Conservation (phyloP, 495 filamentous ascomycete species). For the Aspergillus hancockii region DNA sequence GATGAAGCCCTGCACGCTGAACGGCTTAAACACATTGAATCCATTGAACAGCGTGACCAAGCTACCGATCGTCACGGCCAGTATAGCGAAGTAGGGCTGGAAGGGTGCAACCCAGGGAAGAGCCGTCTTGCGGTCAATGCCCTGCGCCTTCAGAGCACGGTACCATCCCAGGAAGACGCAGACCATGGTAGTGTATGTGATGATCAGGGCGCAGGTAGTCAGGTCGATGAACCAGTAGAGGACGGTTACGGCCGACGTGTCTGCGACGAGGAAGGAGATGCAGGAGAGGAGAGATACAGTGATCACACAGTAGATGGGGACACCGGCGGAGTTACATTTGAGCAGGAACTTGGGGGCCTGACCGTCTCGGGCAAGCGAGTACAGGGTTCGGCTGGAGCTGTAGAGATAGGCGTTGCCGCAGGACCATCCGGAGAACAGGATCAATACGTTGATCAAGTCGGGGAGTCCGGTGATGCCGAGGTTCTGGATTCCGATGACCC, state of each 20-base stretch:
- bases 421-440: slow-evolving; percentile 66
- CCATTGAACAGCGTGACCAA: slow-evolving; percentile 32
- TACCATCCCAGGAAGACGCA: slow-evolving; percentile 59
- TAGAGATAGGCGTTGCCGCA: slow-evolving; percentile 78
- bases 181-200: slow-evolving; percentile 58
- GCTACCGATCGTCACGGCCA: slow-evolving; percentile 26
- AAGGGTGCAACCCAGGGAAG: slow-evolving; percentile 31
- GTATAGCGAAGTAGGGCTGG: slow-evolving; percentile 31
- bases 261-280: slow-evolving; percentile 64
- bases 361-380: slow-evolving; percentile 68
- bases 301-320: slow-evolving; percentile 61
- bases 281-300: slow-evolving; percentile 56
- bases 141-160: slow-evolving; percentile 54
- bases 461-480: slow-evolving; percentile 64
- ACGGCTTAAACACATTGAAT: slow-evolving; percentile 35
- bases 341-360: slow-evolving; percentile 58
- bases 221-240: slow-evolving; percentile 62
- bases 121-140: slow-evolving; percentile 45
- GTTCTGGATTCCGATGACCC: slow-evolving; percentile 57
- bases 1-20: slow-evolving; percentile 34
- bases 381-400: slow-evolving; percentile 70
- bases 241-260: slow-evolving; percentile 50
- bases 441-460: slow-evolving; percentile 72
- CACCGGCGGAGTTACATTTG: slow-evolving; percentile 45
- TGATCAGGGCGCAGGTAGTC: slow-evolving; percentile 50